Conservation (phyloP, 2,329 filamentous ascomycete genomes). For the Chaetomium strumarium region DNA sequence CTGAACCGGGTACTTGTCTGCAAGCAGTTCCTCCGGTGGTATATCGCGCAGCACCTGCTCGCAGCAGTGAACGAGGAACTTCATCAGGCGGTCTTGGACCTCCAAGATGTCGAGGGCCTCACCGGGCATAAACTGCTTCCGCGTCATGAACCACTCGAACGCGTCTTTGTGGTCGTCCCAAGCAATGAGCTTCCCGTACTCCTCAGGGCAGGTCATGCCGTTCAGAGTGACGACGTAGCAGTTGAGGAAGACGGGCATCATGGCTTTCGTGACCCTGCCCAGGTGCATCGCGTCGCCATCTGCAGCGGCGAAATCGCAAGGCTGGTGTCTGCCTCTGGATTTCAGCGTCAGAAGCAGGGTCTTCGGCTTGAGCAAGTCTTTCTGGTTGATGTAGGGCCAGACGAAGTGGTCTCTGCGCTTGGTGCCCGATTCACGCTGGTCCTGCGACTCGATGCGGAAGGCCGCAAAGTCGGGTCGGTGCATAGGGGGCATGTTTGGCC, state of each 20-base stretch:
- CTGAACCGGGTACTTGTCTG: conserved; percentile 29
- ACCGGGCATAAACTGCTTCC: conserved; percentile 37
- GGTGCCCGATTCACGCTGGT: conserved; percentile 17
- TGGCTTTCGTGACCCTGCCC: conserved; percentile 22
- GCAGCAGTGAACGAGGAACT: conserved; percentile 46
- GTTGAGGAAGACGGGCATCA: conserved; percentile 29
- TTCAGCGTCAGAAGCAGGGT: conserved; percentile 47
- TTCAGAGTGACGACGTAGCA: conserved; percentile 32
- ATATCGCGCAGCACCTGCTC: conserved; percentile 48
- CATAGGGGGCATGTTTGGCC: conserved; percentile 42
- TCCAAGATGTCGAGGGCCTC: conserved; percentile 47
- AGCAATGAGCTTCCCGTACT: conserved; percentile 34
- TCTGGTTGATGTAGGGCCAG: conserved; percentile 52
- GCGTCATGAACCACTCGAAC: conserved; percentile 31
- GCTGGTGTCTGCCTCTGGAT: conserved; percentile 41
- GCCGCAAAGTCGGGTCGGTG: conserved; percentile 49
- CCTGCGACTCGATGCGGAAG: conserved; percentile 24
- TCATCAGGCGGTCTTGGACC: conserved; percentile 41
- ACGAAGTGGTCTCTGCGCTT: conserved; percentile 34
- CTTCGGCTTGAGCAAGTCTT: conserved; percentile 44
- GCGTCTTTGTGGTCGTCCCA: conserved; percentile 34
- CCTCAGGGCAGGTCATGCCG: conserved; percentile 22
- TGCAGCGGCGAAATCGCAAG: conserved; percentile 41
- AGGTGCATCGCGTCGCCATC: conserved; percentile 36
- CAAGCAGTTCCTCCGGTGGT: conserved; percentile 26